Conservation (phyloP, 2,329 filamentous ascomycete genomes). For the Zymoseptoria crescenta region DNA sequence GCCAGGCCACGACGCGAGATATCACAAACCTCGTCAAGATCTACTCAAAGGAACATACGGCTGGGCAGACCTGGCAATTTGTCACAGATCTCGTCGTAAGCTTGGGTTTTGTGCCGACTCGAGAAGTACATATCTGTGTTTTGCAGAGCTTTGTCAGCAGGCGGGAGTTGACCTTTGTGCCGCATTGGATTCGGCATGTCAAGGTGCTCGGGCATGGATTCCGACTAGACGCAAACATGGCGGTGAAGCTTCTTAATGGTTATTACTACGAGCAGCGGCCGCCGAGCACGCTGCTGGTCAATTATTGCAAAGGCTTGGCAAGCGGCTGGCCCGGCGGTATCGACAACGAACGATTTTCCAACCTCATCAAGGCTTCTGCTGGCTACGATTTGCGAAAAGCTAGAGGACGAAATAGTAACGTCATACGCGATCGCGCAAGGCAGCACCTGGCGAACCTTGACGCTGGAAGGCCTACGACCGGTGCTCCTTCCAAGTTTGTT, state of each 20-base stretch:
- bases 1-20: background rate
- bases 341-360: background rate
- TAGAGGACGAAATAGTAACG: background rate
- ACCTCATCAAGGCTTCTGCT: conserved; percentile 19
- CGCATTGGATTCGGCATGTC: conserved; percentile 20
- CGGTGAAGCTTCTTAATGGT: conserved; percentile 15
- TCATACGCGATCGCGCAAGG: background rate
- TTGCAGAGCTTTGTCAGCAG: conserved; percentile 17
- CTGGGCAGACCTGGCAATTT: conserved; percentile 22
- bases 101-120: conserved; percentile 18
- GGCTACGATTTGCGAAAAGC: conserved; percentile 22
- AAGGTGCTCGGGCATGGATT: conserved; percentile 9
- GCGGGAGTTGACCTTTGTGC: conserved; percentile 14
- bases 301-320: conserved; percentile 19
- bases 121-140: conserved; percentile 19
- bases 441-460: conserved; percentile 1
- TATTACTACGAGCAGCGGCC: conserved; percentile 23
- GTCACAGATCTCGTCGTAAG: conserved; percentile 16
- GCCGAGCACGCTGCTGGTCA: conserved; percentile 22
- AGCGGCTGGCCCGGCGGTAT: conserved; percentile 11
- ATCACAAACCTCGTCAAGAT: conserved; percentile 17
- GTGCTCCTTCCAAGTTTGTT: background rate
- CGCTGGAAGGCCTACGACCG: background rate
- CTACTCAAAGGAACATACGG: conserved; percentile 14
- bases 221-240: conserved; percentile 13